Base-by-base conservation (phyloP, 2,329 filamentous ascomycete species). In the Fusarium longipes region DNA sequence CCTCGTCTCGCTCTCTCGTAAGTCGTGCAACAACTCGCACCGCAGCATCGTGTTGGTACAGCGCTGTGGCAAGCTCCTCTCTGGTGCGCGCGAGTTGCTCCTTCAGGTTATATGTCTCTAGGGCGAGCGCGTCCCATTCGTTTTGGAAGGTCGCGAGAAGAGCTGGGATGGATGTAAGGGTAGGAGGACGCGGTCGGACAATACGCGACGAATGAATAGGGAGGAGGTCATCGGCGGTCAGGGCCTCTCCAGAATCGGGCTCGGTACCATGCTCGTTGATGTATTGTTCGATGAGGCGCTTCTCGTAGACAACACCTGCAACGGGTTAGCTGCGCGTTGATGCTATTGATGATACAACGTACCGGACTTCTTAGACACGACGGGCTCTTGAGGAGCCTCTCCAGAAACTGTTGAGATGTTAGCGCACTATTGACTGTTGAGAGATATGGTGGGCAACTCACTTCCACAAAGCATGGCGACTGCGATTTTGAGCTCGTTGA, bases 1-100 rank as follows among this genome's bases (percentile, higher is more conserved):
- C 94, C 78, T 98, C 94, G 74, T 99, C 94, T 66, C 96, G 84
- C 83, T 99, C 96, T 77, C 88, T 91, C n/a, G 92, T 91, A 77
- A 99, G 78, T 45, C 95, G 88, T 68, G 93, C 93, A 80, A 99
- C 97, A 47, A 99, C 96, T 66, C 96, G 87, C 48, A 97, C 90
- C n/a, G 96, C 96, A 3, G 96, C 95, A 83, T 99, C 96, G 73
- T 98, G 93, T 81, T 98, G 95, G 80, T 99, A 99, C 24, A 99
- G 85, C 0, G 96, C 93, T 2, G 93, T 96, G 57, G 93, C 93
- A 57, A 99, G 87, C 82, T 99, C 96, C 81, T 97, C 94, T 69
- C 95, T 86, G 39, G 94, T 97, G 77, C 97, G 92, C 50, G 91
- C 86, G 65, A 99, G 84, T 76, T 97, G 93, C 78, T 97, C 92